Conservation (phyloP, 768 basidiomycete genomes). For the Udeniomyces megalosporus region DNA sequence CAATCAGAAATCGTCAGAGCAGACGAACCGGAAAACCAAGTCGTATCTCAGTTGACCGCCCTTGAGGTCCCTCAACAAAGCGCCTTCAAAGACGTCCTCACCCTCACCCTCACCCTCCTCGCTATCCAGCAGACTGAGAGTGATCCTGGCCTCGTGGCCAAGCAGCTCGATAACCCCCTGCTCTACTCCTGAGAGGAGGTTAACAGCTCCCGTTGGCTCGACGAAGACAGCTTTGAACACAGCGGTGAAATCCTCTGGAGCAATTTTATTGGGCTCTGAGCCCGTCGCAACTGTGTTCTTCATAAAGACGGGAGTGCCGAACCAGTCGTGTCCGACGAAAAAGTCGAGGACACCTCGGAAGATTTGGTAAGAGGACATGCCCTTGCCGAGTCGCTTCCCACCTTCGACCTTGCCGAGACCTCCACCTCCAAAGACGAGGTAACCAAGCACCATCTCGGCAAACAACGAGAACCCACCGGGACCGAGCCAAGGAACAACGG, state of each 20-base stretch:
- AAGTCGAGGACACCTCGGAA: constrained; percentile 74
- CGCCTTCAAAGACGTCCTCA: constrained; percentile 49
- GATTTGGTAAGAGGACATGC: constrained; percentile 77
- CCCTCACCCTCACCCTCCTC: constrained; percentile 19
- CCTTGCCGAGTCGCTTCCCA: constrained; percentile 52
- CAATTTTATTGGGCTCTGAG: constrained; percentile 8
- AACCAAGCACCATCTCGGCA: constrained; percentile 35
- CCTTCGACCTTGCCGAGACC: constrained; percentile 24
- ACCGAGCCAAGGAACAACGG: constrained; percentile 17
- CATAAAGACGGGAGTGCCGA: constrained; percentile 42
- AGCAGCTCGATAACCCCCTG: constrained; percentile 63
- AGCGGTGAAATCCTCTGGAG: constrained; percentile 21
- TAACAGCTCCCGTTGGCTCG: constrained; percentile 58
- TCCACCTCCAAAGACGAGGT: constrained; percentile 46
- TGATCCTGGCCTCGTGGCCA: constrained; percentile 54
- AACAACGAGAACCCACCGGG: constrained; percentile 44
- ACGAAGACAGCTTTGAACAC: constrained; percentile 44
- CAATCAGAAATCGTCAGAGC: neutral
- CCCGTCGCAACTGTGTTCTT: constrained; percentile 31
- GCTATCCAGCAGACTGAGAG: constrained; percentile 48
- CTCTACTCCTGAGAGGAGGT: constrained; percentile 61
- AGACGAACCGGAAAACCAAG: constrained; percentile 39
- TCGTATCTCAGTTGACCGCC: constrained; percentile 57
- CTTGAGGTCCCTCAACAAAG: constrained; percentile 58
- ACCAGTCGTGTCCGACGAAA: constrained; percentile 58